phyloP scores from a whole-genome alignment of 495 filamentous ascomycete genomes.

The Penicillium paradoxum region DNA sequence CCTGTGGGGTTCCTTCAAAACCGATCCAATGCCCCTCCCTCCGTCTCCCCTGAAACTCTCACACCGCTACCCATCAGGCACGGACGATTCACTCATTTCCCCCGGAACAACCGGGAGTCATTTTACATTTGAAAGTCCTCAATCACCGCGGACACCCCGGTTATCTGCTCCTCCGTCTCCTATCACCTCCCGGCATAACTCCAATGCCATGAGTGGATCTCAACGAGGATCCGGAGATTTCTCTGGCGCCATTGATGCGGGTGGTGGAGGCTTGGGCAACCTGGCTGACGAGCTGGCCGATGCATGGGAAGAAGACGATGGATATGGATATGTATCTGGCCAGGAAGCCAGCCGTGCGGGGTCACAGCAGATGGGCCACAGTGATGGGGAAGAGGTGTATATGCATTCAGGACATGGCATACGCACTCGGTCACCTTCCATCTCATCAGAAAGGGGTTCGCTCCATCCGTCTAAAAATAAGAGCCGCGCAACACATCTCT shows the following conservation, averaged over 20 bases:
- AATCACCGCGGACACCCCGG: conserved; percentile 39
- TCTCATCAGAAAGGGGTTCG: conserved; percentile 24
- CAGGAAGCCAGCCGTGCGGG: conserved; percentile 33
- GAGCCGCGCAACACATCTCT: conserved; percentile 28
- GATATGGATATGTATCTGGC: conserved; percentile 39
- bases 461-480: conserved; percentile 27
- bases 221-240: conserved; percentile 40
- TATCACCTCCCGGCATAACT: conserved; percentile 49
- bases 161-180: conserved; percentile 59
- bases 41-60: conserved; percentile 58
- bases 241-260: conserved; percentile 33
- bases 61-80: conserved; percentile 59
- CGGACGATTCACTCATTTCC: conserved; percentile 53
- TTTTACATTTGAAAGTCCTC: conserved; percentile 37
- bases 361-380: conserved; percentile 30
- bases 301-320: conserved; percentile 56
- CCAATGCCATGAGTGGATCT: conserved; percentile 50
- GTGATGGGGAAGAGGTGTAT: conserved; percentile 35
- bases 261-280: conserved; percentile 65
- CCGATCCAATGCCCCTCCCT: conserved; percentile 30
- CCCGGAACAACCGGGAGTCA: conserved; percentile 33
- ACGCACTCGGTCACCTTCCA: conserved; percentile 27
- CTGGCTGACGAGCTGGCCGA: conserved; percentile 71
- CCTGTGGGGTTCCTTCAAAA: conserved; percentile 4
- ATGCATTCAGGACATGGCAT: conserved; percentile 23